phyloP scores from a whole-genome alignment of 805 yeast genomes.

The Yamadazyma akitaensis region DNA sequence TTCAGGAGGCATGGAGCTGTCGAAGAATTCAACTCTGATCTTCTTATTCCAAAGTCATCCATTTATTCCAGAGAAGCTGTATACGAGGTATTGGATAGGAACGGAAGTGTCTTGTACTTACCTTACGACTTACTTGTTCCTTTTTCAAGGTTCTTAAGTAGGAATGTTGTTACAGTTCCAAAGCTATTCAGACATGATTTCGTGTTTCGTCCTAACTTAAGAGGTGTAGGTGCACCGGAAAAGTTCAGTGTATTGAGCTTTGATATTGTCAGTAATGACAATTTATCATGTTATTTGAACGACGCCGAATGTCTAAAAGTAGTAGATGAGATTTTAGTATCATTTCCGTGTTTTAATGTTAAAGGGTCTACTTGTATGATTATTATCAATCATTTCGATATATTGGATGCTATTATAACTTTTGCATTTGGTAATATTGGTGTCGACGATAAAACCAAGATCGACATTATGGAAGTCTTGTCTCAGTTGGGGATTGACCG shows the following conservation, averaged over 20 bases:
- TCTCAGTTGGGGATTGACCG: constrained; percentile 74
- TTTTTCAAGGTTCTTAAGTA: constrained; percentile 78
- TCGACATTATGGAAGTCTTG: constrained; percentile 65
- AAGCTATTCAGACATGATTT: constrained; percentile 75
- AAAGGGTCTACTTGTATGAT: constrained; percentile 51
- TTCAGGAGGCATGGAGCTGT: constrained; percentile 86
- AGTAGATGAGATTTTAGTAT: constrained; percentile 64
- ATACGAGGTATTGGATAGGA: constrained; percentile 76
- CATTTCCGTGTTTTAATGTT: constrained; percentile 63
- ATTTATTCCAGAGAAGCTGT: constrained; percentile 61
- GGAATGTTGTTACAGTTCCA: constrained; percentile 45
- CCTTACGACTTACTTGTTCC: constrained; percentile 91
- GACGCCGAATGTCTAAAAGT: constrained; percentile 91
- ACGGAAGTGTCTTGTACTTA: constrained; percentile 84
- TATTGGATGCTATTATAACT: constrained; percentile 58
- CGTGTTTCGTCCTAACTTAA: constrained; percentile 66
- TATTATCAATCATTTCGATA: constrained; percentile 75
- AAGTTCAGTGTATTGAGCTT: constrained; percentile 82
- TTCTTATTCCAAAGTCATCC: constrained; percentile 77
- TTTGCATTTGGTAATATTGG: constrained; percentile 81
- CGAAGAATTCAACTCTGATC: constrained; percentile 60
- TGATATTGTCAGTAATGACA: constrained; percentile 64
- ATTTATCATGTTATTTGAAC: constrained; percentile 44
- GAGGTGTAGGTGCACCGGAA: constrained; percentile 65
- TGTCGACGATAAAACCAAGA: constrained; percentile 56